phyloP scores from a whole-genome alignment of 169 alveolate species.

The Cryptosporidium baileyi region DNA sequence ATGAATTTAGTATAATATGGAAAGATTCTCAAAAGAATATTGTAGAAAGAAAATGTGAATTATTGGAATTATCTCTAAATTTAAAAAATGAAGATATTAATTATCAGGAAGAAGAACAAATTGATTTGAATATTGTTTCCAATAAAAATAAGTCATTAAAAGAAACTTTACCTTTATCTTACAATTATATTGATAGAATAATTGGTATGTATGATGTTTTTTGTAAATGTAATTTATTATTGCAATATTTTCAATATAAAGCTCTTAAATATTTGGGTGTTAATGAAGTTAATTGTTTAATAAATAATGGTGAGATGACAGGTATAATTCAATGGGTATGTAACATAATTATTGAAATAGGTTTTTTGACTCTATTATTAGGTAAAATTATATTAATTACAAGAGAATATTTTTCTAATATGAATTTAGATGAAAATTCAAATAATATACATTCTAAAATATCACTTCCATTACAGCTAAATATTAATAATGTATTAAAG shows the following conservation, averaged over 20 bases:
- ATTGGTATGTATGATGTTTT: slow-evolving; percentile 22
- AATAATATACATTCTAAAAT: no score
- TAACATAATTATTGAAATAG: background rate
- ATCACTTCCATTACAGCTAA: background rate
- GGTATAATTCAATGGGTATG: slow-evolving; percentile 64
- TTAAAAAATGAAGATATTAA: background rate
- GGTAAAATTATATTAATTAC: background rate
- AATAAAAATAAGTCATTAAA: background rate
- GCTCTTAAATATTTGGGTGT: slow-evolving; percentile 24
- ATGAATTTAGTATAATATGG: slow-evolving; percentile 48
- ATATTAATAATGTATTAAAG: background rate
- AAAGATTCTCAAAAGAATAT: slow-evolving; percentile 3
- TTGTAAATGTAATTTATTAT: slow-evolving; percentile 19
- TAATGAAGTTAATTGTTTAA: background rate
- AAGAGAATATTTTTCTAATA: no score
- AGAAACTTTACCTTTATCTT: background rate
- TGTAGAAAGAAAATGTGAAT: background rate
- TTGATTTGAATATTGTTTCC: background rate
- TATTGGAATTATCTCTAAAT: slow-evolving; percentile 4
- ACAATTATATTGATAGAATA: slow-evolving; percentile 1
- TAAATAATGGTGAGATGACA: background rate
- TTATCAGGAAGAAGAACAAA: background rate
- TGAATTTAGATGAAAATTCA: background rate
- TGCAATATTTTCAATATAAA: slow-evolving; percentile 49
- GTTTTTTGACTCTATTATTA: background rate